phyloP scores from a whole-genome alignment of 1,284 basidiomycete genomes.

The Tetrapyrgos nigripes region DNA sequence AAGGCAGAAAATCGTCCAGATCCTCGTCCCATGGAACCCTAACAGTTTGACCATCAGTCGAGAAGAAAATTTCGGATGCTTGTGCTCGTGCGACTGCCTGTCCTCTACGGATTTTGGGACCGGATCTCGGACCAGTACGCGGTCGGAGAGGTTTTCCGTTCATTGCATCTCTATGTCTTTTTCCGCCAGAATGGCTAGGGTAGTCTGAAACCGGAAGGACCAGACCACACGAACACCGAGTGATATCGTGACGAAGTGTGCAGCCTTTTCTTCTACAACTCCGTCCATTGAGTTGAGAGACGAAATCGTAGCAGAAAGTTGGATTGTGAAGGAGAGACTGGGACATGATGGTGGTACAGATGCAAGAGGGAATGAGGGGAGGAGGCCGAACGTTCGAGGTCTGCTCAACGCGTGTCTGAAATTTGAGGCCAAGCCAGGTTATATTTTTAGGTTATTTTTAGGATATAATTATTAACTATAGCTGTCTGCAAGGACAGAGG shows the following conservation, averaged over 20 bases:
- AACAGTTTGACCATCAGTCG: conserved; percentile 2
- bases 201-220: conserved; percentile 11
- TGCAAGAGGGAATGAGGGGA: not conserved
- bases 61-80: not conserved
- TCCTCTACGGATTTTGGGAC: not conserved
- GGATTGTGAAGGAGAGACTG: not conserved
- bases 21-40: not conserved
- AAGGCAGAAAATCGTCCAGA: not conserved
- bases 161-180: conserved; percentile 16
- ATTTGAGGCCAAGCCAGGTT: not conserved
- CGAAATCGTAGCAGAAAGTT: conserved; percentile 12
- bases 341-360: conserved; percentile 2
- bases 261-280: conserved; percentile 14
- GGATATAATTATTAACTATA: too few relatives aligned
- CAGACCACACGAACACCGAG: conserved; percentile 18
- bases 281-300: not conserved
- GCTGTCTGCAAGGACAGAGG: too few relatives aligned
- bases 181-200: conserved; percentile 15
- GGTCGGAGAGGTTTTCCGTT: conserved; percentile 6
- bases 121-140: not conserved
- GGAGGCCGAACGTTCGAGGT: not conserved
- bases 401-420: not conserved
- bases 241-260: conserved; percentile 14
- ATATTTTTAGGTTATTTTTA: not conserved
- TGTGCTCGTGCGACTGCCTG: not conserved